phyloP scores from a whole-genome alignment of 805 yeast genomes.

The Starmerella cellae region DNA sequence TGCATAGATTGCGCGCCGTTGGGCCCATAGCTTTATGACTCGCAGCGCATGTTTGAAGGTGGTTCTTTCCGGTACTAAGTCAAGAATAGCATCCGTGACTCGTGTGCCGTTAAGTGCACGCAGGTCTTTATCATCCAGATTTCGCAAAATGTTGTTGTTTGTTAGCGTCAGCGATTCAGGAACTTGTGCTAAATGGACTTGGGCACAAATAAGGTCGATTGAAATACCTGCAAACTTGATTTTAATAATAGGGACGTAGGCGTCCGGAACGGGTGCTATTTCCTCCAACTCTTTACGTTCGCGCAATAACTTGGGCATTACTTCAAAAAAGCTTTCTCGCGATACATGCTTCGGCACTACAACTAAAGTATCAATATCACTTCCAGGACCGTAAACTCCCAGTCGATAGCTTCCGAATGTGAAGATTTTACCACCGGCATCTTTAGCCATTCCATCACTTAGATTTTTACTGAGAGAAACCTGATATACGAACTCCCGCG shows the following conservation, averaged over 20 bases:
- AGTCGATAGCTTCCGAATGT: constrained; percentile 88
- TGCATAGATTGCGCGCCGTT: constrained; percentile 83
- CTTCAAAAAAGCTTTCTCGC: constrained; percentile 77
- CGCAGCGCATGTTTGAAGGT: constrained; percentile 86
- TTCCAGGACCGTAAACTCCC: constrained; percentile 96
- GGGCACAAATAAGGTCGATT: constrained; percentile 79
- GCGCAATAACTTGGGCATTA: constrained; percentile 57
- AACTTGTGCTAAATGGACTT: constrained; percentile 68
- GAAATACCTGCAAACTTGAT: constrained; percentile 82
- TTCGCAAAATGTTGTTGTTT: constrained; percentile 73
- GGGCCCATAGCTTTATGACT: constrained; percentile 94
- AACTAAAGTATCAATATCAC: constrained; percentile 93
- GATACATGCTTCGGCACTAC: constrained; percentile 94
- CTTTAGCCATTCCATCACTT: constrained; percentile 95
- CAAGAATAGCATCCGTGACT: constrained; percentile 87
- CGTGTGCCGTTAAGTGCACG: constrained; percentile 90
- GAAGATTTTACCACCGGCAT: constrained; percentile 96
- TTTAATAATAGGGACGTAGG: constrained; percentile 93
- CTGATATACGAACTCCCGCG: constrained; percentile 66
- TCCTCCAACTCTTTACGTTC: constrained; percentile 75
- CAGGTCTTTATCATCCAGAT: constrained; percentile 81
- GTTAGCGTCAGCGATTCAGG: constrained; percentile 62
- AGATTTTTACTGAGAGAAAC: constrained; percentile 75
- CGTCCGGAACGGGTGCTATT: constrained; percentile 87
- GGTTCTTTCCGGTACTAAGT: constrained; percentile 80